Base-by-base conservation (phyloP, 148 eudicot genomes). In the Oxyria digyna region DNA sequence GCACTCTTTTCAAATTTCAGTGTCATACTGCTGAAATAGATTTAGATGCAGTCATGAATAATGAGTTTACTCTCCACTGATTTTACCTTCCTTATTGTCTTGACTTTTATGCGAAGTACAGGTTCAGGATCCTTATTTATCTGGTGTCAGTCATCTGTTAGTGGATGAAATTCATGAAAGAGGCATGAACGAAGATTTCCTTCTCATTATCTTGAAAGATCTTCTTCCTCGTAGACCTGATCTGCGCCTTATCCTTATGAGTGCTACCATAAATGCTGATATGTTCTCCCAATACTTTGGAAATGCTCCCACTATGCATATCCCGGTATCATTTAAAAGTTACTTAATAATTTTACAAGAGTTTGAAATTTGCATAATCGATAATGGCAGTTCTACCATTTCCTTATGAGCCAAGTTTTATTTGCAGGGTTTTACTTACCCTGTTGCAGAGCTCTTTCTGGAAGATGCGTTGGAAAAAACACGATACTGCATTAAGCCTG, bases 141-240 rank as follows among this genome's bases (percentile, higher is more conserved):
- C 87, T 24, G 98, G 96, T 67, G 82, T 93, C 69, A 93, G 92
- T 77, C 96, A 93, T 82, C 82, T 93, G 79, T 74, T 93, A 75
- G 96, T 93, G 74, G 98, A 93, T 83, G 98, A 93, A 85, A 93
- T 93, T 74, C 98, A 93, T 78, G 98, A 93, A 81, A 82, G 98
- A 82, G 98, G 98, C 67, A 93, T 93, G 90, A 87, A 93, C 71
- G 98, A 93, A 85, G 98, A 93, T 78, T 93, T 93, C 74, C 86
- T 89, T 63, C 78, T 93, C 52, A 93, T 93, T 55, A 86, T 93
- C 71, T 74, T 93, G 73, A 87, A 80, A 73, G 96, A 93, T 69
- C 89, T 93, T 59, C 98, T 93, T 76, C 95, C 95, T 64, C 95
- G 84, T 45, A 91, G 98, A 24, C 89, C 95, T 74, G 95, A 90